A percentile compares a stretch with the other conserved stretches of the same genome.
These are phyloP conservation scores for Phialophora expanda DNA, from an alignment of 2,329 filamentous ascomycete species.

Conservation along the genomic window DNA sequence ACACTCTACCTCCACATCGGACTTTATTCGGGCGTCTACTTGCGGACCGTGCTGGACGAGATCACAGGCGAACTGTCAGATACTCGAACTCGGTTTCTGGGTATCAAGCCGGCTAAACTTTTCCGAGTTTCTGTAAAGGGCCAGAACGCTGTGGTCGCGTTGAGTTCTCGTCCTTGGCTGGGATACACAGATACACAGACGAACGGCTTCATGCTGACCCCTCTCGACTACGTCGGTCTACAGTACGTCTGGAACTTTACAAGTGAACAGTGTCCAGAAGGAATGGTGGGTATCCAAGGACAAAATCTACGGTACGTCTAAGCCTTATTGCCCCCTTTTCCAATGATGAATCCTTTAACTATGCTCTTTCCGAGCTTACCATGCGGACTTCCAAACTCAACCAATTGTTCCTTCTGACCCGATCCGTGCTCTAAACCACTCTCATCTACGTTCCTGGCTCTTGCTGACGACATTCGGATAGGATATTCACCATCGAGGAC, in stretches of 20 bases:
- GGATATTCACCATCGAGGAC: conserved; percentile 90
- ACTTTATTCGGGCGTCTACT: conserved; percentile 91
- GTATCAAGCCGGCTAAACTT: conserved; percentile 84
- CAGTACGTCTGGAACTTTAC: conserved; percentile 97
- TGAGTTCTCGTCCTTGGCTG: conserved; percentile 94
- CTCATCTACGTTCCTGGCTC: neutral
- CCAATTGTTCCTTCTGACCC: conserved; percentile 98
- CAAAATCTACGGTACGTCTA: conserved; percentile 78
- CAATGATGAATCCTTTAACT: conserved; percentile 68
- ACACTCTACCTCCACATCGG: conserved; percentile 96
- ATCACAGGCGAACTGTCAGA: conserved; percentile 94
- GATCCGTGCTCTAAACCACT: conserved; percentile 4
- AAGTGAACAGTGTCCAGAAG: conserved; percentile 90
- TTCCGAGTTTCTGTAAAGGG: conserved; percentile 89
- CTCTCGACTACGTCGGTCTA: conserved; percentile 82
- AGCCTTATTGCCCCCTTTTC: conserved; percentile 41
- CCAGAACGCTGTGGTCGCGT: conserved; percentile 81
- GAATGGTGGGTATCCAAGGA: conserved; percentile 90
- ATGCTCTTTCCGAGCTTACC: conserved; percentile 47
- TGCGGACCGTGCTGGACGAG: conserved; percentile 92
- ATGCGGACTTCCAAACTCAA: conserved; percentile 56
- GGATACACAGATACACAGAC: conserved; percentile 89
- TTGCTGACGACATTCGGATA: conserved; percentile 41
- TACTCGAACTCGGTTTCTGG: conserved; percentile 91
- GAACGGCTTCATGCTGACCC: conserved; percentile 88